phyloP scores from a whole-genome alignment of 306 rosid genomes.

The Astragalus glycyphyllos region DNA sequence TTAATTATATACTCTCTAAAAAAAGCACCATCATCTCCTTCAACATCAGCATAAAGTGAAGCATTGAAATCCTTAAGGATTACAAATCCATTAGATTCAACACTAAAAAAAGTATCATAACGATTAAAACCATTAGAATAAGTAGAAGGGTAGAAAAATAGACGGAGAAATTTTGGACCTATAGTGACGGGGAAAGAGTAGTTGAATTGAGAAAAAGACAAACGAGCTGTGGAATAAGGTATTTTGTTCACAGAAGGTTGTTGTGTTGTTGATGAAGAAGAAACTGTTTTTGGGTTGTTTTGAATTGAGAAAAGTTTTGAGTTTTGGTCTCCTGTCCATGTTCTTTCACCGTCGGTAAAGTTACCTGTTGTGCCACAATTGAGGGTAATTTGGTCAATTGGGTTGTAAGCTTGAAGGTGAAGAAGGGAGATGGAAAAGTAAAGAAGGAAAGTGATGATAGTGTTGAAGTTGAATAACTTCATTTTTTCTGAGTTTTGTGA shows the following conservation, averaged over 20 bases:
- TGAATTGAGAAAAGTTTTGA: slow-evolving; percentile 31
- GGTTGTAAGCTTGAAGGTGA: slow-evolving; percentile 39
- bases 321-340: slow-evolving; percentile 48
- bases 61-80: slow-evolving; percentile 54
- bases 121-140: slow-evolving; percentile 38
- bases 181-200: slow-evolving; percentile 50
- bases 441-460: neutral
- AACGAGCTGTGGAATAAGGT: slow-evolving; percentile 40
- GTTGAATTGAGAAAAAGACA: slow-evolving; percentile 52
- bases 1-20: slow-evolving; percentile 53
- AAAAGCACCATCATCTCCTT: neutral
- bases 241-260: neutral
- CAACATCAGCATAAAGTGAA: slow-evolving; percentile 34
- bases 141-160: slow-evolving; percentile 46
- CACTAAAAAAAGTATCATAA: slow-evolving; percentile 43
- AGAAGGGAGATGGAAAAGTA: slow-evolving; percentile 21
- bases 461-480: slow-evolving; percentile 15
- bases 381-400: slow-evolving; percentile 41
- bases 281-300: neutral
- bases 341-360: slow-evolving; percentile 15
- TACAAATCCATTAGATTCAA: slow-evolving; percentile 36
- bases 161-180: slow-evolving; percentile 53
- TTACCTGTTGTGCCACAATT: slow-evolving; percentile 51
- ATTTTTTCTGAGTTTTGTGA: neutral
- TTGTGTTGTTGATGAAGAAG: neutral